Conservation (phyloP, 805 yeast genomes). For the Saccharomycopsis capsularis region DNA sequence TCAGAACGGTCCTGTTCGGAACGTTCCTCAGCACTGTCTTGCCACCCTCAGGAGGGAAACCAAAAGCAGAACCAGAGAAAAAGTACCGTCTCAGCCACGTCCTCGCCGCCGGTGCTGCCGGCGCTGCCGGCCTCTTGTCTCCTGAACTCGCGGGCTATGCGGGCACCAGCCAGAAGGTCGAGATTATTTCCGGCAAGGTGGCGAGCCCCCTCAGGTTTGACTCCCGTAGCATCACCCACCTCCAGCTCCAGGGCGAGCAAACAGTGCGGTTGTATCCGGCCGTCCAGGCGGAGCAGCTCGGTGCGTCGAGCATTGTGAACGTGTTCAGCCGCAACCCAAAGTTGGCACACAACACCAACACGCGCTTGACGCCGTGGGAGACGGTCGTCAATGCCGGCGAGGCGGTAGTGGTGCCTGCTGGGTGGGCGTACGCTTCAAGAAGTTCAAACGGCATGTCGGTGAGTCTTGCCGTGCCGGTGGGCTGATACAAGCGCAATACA, state of each 20-base stretch:
- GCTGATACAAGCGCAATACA: too few species aligned
- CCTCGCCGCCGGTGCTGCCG: too few species aligned
- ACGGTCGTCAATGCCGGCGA: conserved; percentile 32
- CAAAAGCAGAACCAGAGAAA: too few species aligned
- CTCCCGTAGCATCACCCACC: conserved; percentile 28
- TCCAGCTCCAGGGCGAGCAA: conserved; percentile 30
- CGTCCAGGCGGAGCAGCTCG: conserved; percentile 26
- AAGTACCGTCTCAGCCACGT: too few species aligned
- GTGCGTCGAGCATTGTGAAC: conserved; percentile 28
- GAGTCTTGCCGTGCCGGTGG: too few species aligned
- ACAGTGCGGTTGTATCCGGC: conserved; percentile 32
- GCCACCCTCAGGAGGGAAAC: too few species aligned
- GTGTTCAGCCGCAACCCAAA: conserved; percentile 23
- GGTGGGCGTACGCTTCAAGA: conserved; percentile 34
- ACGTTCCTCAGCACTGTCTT: too few species aligned
- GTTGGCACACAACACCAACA: conserved; percentile 13
- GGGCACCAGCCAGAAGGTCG: too few species aligned
- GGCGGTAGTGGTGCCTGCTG: conserved; percentile 30
- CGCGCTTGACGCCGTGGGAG: conserved; percentile 27
- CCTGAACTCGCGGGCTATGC: too few species aligned
- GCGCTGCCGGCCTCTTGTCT: too few species aligned
- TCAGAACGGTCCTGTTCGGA: not conserved
- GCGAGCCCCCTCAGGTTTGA: conserved; percentile 34
- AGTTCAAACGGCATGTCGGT: not conserved
- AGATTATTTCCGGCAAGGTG: conserved; percentile 30